A percentile compares a stretch with the other conserved stretches of the same genome.
phyloP scores from a whole-genome alignment of 345 rosid species.

The Corchorus olitorius region DNA sequence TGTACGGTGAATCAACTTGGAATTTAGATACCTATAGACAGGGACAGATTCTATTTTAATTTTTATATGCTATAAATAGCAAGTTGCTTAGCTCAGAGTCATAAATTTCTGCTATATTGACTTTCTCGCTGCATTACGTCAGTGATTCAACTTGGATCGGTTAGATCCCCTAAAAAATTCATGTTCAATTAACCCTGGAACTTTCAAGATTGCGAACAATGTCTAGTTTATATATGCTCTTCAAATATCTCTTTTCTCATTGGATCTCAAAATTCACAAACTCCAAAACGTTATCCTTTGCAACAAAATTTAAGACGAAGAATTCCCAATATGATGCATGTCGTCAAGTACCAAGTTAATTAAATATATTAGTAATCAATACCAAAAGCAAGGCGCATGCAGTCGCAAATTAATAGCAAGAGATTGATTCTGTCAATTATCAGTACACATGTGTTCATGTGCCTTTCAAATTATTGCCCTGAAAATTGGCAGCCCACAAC shows the following conservation, averaged over 20 bases:
- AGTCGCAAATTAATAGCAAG: neutral
- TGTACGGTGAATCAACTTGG: neutral
- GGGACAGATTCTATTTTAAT: neutral
- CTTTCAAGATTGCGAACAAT: neutral
- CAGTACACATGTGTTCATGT: conserved; percentile 7
- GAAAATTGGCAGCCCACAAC: neutral
- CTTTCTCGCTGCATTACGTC: neutral
- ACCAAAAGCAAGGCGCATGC: too few relatives aligned
- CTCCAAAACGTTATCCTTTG: conserved; percentile 10
- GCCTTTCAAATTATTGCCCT: neutral
- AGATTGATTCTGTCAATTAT: neutral
- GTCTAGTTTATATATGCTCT: neutral
- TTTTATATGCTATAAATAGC: neutral
- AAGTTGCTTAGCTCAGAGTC: neutral
- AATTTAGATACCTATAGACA: neutral
- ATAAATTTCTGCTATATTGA: neutral
- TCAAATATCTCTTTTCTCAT: neutral
- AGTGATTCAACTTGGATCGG: neutral
- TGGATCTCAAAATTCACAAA: neutral
- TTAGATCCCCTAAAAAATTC: neutral
- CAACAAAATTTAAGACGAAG: neutral
- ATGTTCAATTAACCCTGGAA: neutral
- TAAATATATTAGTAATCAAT: too few relatives aligned
- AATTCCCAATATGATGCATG: conserved; percentile 8
- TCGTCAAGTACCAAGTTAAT: neutral